These are phyloP conservation scores for Pichia insulana DNA, from an alignment of 805 yeast species.

Conservation along the genomic window DNA sequence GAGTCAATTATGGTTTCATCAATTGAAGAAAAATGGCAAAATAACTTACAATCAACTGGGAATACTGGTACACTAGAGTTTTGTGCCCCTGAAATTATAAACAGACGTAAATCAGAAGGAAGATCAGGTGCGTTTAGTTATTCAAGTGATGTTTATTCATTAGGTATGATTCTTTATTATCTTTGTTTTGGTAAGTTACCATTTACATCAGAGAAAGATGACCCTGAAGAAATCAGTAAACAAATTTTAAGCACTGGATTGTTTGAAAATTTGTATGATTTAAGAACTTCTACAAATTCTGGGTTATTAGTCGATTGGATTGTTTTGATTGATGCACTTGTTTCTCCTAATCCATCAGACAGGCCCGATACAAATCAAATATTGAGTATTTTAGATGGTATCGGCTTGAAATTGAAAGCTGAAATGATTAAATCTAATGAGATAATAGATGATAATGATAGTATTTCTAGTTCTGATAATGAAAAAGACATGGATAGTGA, in stretches of 20 bases:
- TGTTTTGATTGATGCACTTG: constrained; percentile 15
- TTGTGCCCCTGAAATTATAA: constrained; percentile 77
- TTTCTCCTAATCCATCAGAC: constrained; percentile 23
- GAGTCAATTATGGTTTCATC: constrained; percentile 75
- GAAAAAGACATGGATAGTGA: too few relatives aligned
- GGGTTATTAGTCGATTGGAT: constrained; percentile 34
- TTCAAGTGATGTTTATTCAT: constrained; percentile 70
- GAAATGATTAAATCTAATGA: too few relatives aligned
- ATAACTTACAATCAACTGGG: constrained; percentile 57
- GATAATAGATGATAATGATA: too few relatives aligned
- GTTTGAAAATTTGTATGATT: constrained; percentile 16
- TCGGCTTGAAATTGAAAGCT: neutral
- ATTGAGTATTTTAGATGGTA: constrained; percentile 18
- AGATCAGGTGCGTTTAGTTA: constrained; percentile 50
- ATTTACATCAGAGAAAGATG: constrained; percentile 27
- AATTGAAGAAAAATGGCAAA: constrained; percentile 6
- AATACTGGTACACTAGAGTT: constrained; percentile 83
- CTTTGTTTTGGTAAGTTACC: constrained; percentile 69
- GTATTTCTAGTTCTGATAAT: too few relatives aligned
- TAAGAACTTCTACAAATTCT: constrained; percentile 10
- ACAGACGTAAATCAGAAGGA: constrained; percentile 11
- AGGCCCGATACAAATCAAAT: constrained; percentile 40
- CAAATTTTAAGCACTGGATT: constrained; percentile 20
- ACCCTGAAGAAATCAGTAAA: constrained; percentile 16
- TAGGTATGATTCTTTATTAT: constrained; percentile 76